These are phyloP conservation scores for Cladorrhinum samala DNA, from an alignment of 495 filamentous ascomycete genomes.

Conservation along the genomic window DNA sequence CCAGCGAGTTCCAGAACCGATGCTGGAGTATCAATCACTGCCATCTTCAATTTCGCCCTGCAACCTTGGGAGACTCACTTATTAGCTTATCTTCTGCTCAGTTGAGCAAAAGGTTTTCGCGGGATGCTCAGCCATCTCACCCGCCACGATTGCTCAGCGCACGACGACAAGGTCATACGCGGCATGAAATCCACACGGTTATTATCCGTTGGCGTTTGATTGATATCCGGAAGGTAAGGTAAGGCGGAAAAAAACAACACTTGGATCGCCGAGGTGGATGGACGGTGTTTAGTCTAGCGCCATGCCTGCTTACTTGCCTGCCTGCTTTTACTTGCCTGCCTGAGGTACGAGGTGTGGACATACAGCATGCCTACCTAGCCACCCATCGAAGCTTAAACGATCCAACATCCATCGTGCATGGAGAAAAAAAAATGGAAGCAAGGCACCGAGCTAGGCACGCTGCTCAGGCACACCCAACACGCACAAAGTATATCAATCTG, in stretches of 20 bases:
- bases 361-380: no score
- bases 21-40: not conserved
- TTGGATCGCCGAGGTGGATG: no score
- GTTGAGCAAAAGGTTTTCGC: constrained; percentile 1
- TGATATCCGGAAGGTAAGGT: not conserved
- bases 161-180: constrained; percentile 2
- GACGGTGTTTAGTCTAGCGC: no score
- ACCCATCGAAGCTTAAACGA: not conserved
- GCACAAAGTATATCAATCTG: not conserved
- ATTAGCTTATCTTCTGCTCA: constrained; percentile 2
- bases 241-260: not conserved
- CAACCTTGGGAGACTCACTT: no score
- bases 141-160: not conserved
- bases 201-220: not conserved
- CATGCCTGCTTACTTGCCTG: no score
- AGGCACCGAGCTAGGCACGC: not conserved
- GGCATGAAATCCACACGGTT: no score
- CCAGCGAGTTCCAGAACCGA: not conserved
- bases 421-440: not conserved
- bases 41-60: constrained; percentile 1
- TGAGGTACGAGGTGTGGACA: no score
- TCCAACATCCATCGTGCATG: not conserved
- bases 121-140: constrained; percentile 12
- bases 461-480: not conserved
- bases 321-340: no score